These are phyloP conservation scores for Beverwykella pulmonaria DNA, from an alignment of 495 filamentous ascomycete genomes.

Conservation along the genomic window DNA sequence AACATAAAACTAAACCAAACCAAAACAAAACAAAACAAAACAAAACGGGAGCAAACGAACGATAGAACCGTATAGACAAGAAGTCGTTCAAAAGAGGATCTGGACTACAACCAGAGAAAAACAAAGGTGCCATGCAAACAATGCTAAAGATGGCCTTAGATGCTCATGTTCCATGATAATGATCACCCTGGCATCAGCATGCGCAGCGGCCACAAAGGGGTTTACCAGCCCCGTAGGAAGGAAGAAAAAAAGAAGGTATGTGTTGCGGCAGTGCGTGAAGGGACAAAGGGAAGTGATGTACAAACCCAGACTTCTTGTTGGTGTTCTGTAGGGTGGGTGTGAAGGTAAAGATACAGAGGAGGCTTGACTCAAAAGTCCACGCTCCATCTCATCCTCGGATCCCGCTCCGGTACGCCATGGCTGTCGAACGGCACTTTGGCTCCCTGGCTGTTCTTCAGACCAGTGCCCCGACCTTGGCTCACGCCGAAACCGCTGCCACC, in stretches of 20 bases:
- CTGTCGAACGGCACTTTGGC: conserved; percentile 20
- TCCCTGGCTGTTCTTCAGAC: conserved; percentile 11
- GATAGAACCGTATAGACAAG: background rate
- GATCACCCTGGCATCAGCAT: background rate
- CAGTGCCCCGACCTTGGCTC: conserved; percentile 23
- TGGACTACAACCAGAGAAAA: background rate
- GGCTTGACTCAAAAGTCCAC: conserved; percentile 41
- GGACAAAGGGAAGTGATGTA: background rate
- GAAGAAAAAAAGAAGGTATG: background rate
- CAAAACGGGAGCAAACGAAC: background rate
- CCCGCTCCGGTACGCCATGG: conserved; percentile 18
- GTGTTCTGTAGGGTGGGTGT: background rate
- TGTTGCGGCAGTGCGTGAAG: background rate
- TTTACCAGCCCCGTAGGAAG: background rate
- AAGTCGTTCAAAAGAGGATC: background rate
- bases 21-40: background rate
- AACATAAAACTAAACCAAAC: background rate
- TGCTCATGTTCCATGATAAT: conserved; percentile 1
- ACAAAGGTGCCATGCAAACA: background rate
- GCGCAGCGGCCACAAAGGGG: background rate
- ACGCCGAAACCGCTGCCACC: conserved; percentile 23
- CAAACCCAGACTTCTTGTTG: background rate
- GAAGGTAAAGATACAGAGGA: background rate
- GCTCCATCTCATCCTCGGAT: conserved; percentile 43
- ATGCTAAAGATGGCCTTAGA: background rate